Conservation (phyloP, 176 grass and related monocot genomes). For the Sorghum bicolor region Sorghum_bicolor_NCBIv3 NC_012875.2:49450501-49451000, state of each 20-base stretch:
- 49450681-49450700: not conserved
- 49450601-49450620: no score
- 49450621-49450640: not conserved
- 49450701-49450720: not conserved
- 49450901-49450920: slow-evolving; percentile 99
- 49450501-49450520: slow-evolving; percentile 95
- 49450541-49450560: slow-evolving; percentile 13
- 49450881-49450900: slow-evolving; percentile 83
- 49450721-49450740: not conserved
- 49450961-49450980: slow-evolving; percentile 89
- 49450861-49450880: slow-evolving; percentile 16
- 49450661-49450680: not conserved
- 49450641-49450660: not conserved
- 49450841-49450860: slow-evolving; percentile 16
- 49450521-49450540: slow-evolving; percentile 51
- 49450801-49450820: slow-evolving; percentile 98
- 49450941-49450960: slow-evolving; percentile 91
- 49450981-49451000: slow-evolving; percentile 97
- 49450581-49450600: not conserved
- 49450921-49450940: slow-evolving; percentile 91
- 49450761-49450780: slow-evolving; percentile 56
- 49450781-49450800: slow-evolving; percentile 88
- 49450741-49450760: slow-evolving; percentile 70
- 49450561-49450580: not conserved
- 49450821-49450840: slow-evolving; percentile 36